phyloP scores from a whole-genome alignment of 2,329 filamentous ascomycete genomes.

The Gyromitra esculenta region DNA sequence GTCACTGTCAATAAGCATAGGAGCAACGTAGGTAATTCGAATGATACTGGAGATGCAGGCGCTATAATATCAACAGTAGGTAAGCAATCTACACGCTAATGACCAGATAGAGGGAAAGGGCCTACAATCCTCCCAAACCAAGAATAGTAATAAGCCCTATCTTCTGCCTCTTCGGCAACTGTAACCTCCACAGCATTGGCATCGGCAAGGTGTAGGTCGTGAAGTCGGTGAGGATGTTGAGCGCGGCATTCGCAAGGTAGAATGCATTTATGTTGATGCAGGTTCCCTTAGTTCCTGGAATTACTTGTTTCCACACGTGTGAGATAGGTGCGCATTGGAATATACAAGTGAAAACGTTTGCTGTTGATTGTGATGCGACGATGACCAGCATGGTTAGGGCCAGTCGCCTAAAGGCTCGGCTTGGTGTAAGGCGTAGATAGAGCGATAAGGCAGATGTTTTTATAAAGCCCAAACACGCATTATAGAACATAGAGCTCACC shows the following conservation, averaged over 20 bases:
- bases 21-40: constrained; percentile 63
- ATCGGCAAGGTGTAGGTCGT: constrained; percentile 67
- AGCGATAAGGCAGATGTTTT: constrained; percentile 63
- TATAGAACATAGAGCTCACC: constrained; percentile 60
- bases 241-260: constrained; percentile 67
- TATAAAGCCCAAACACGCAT: constrained; percentile 64
- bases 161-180: constrained; percentile 64
- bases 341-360: constrained; percentile 62
- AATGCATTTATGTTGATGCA: constrained; percentile 66
- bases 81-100: constrained; percentile 11
- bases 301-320: constrained; percentile 39
- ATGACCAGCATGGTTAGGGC: constrained; percentile 62
- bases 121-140: constrained; percentile 61
- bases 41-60: constrained; percentile 64
- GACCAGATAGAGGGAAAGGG: background rate
- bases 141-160: constrained; percentile 65
- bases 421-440: constrained; percentile 50
- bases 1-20: constrained; percentile 61
- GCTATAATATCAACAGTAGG: constrained; percentile 56
- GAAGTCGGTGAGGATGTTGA: constrained; percentile 71
- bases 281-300: constrained; percentile 56
- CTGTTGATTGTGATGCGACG: constrained; percentile 61
- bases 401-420: constrained; percentile 28
- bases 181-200: constrained; percentile 63
- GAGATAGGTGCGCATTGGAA: constrained; percentile 63